Conservation (phyloP, 495 filamentous ascomycete genomes). For the Penicillium crystallinum region DNA sequence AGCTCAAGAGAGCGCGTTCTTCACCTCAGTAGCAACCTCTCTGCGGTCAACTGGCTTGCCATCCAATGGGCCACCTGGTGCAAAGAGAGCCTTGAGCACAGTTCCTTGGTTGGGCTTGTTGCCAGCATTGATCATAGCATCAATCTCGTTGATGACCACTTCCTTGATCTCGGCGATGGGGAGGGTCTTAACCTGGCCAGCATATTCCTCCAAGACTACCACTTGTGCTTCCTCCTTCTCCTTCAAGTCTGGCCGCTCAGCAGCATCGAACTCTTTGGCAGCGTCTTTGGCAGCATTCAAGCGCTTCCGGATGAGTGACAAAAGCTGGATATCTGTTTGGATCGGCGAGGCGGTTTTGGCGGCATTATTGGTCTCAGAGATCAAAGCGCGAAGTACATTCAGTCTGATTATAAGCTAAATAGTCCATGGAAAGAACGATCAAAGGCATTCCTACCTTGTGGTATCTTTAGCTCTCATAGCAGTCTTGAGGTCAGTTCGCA, state of each 20-base stretch:
- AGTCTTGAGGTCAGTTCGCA: conserved; percentile 54
- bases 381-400: conserved; percentile 54
- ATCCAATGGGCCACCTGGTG: conserved; percentile 42
- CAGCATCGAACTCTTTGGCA: conserved; percentile 46
- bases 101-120: conserved; percentile 40
- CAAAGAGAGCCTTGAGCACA: conserved; percentile 46
- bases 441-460: conserved; percentile 31
- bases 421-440: not conserved
- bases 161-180: conserved; percentile 44
- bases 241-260: conserved; percentile 50
- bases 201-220: conserved; percentile 53
- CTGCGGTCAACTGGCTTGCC: conserved; percentile 49
- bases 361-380: conserved; percentile 59
- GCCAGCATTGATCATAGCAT: conserved; percentile 36
- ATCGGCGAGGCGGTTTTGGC: conserved; percentile 56
- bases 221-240: conserved; percentile 54
- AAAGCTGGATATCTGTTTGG: conserved; percentile 51
- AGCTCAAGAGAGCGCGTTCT: conserved; percentile 29
- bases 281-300: conserved; percentile 44
- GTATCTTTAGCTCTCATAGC: conserved; percentile 60
- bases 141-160: conserved; percentile 40
- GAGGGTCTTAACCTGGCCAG: conserved; percentile 46
- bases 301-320: conserved; percentile 55
- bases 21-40: conserved; percentile 45
- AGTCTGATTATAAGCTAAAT: conserved; percentile 26